A percentile compares a stretch with the other conserved stretches of the same genome.
Conservation (phyloP, 768 basidiomycete species). For the Suillus cothurnatus region DNA sequence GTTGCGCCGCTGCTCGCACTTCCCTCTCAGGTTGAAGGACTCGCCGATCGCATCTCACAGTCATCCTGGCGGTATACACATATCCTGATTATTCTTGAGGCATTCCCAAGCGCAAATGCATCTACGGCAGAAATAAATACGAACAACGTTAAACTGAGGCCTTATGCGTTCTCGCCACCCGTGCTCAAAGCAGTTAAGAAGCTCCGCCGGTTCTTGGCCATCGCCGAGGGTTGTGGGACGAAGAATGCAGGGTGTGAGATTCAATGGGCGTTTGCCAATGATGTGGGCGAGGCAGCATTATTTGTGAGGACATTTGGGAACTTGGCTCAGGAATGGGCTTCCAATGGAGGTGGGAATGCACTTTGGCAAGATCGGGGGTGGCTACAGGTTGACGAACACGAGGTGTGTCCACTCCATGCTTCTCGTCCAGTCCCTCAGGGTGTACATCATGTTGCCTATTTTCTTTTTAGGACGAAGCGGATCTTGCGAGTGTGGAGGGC, state of each 20-base stretch:
- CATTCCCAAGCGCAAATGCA: constrained; percentile 53
- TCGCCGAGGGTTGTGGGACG: constrained; percentile 60
- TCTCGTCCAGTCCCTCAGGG: constrained; percentile 14
- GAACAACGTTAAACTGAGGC: constrained; percentile 13
- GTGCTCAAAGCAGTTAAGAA: constrained; percentile 71
- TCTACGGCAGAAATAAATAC: constrained; percentile 23
- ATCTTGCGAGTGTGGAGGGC: constrained; percentile 55
- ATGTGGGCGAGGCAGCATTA: constrained; percentile 57
- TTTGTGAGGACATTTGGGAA: constrained; percentile 62
- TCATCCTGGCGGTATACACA: constrained; percentile 65
- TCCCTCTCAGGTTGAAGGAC: constrained; percentile 48
- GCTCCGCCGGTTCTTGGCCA: constrained; percentile 60
- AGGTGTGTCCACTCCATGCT: constrained; percentile 38
- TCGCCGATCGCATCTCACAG: constrained; percentile 45
- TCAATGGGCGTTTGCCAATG: constrained; percentile 63
- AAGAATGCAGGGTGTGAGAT: constrained; percentile 48
- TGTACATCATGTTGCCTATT: not conserved
- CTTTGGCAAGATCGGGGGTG: constrained; percentile 66
- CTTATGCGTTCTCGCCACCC: constrained; percentile 62
- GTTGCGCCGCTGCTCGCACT: constrained; percentile 49
- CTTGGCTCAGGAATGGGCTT: constrained; percentile 48
- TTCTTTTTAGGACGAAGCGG: constrained; percentile 55
- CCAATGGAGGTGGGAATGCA: constrained; percentile 35
- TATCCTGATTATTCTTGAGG: constrained; percentile 67
- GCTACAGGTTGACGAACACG: constrained; percentile 57